Evolutionary conservation across 1,139 yeast genomes (phyloP), one percentile per base, ranked within the genome.

Genomic region (Yueomyces sp.): DNA sequence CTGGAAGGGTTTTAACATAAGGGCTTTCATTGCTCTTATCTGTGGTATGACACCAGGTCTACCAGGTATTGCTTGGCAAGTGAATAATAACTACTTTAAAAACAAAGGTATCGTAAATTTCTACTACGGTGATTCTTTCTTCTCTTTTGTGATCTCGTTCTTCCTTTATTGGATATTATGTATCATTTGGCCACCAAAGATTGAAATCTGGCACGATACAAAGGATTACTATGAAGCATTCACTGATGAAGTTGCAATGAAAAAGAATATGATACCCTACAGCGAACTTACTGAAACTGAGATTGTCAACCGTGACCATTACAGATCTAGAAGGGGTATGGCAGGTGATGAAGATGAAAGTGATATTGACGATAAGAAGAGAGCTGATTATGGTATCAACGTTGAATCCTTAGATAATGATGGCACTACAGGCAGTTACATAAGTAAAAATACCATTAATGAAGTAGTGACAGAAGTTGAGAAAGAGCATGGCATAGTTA

Each of bases 61-160:
- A 36, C 74, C 75, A 4, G 73, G 74, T 42, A 59, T 64, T 48
- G 65, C 65, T 36, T 61, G 64, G 60, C 56, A 57, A 47, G 62
- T 60, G 5, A 56, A 63, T 35, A 49, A 53, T 29, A 41, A 48
- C 26, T 55, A 51, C 36, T 61, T 67, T 44, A 42, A 50, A 29
- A 51, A 51, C 42, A 43, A 31, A 19, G 75, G 75, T 4, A 57
- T 67, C 11, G 53, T 57, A n/a, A 64, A 67, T 45, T 69, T 62
- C 54, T 70, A 59, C 48, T 59, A 64, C 42, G 73, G 69, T 36
- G 66, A 63, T 48, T 56, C 65, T 1, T 54, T 68, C 42, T 66
- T 68, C 50, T 71, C 72, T 1, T 69, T 68, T 43, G 51, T 58
- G 27, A 64, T 70, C 30, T 62, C 73, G 2, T 69, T 70, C 46